Conservation (phyloP, 805 yeast species). For the Kodamaea jinghongensis region DNA sequence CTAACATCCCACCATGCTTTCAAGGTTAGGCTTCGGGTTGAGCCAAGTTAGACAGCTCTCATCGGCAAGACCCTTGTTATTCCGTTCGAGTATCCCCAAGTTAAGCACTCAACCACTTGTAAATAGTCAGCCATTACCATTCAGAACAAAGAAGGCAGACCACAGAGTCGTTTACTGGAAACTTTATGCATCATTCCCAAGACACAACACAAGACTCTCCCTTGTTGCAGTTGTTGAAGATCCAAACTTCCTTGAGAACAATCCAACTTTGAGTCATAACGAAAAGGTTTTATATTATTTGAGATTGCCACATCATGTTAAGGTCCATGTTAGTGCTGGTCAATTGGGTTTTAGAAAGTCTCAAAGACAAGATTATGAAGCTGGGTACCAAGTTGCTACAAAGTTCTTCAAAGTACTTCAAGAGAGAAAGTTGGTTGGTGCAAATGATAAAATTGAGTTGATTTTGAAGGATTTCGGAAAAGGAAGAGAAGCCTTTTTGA, state of each 20-base stretch:
- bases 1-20: background rate
- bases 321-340: conserved; percentile 73
- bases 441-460: conserved; percentile 63
- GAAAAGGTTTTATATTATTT: conserved; percentile 75
- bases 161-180: conserved; percentile 59
- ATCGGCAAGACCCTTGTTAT: background rate
- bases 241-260: conserved; percentile 52
- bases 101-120: background rate
- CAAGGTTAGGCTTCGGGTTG: background rate
- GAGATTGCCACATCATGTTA: conserved; percentile 74
- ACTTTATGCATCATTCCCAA: conserved; percentile 71
- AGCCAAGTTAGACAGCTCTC: conserved; percentile 1
- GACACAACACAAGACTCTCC: conserved; percentile 81
- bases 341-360: conserved; percentile 85
- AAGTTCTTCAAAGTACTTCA: conserved; percentile 69
- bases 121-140: background rate
- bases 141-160: conserved; percentile 11
- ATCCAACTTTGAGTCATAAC: conserved; percentile 55
- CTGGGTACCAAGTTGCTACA: conserved; percentile 80
- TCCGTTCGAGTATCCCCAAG: background rate
- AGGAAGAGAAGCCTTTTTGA: conserved; percentile 83
- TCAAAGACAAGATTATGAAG: conserved; percentile 91
- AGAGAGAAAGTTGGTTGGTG: conserved; percentile 53
- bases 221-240: conserved; percentile 71
- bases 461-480: conserved; percentile 81